Base-by-base conservation (phyloP, 441 rosid species). In the Arabidopsis lyrata region DNA sequence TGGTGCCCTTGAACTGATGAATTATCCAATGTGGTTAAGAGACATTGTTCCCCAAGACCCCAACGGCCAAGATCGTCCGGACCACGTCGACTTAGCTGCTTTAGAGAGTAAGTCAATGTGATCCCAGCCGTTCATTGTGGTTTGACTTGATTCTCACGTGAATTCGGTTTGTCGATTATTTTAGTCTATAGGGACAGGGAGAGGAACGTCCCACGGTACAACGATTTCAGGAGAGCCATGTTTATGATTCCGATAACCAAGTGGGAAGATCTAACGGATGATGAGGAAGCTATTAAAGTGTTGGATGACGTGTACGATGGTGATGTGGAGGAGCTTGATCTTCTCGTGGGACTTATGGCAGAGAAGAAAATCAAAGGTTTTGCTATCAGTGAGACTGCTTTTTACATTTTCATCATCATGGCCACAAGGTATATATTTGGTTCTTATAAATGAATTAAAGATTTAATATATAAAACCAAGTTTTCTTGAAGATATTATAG, bases 341-440 rank as follows among this genome's bases (percentile, higher is more conserved):
- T 86, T 68, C 70, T 76, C 2, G 88, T 89, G 2, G 92, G 95
- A 9, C 87, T 88, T 22, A 77, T 86, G 80, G 91, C 93, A 5
- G 97, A 92, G 83, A 90, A 85, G 77, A 92, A 86, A 39, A 86
- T 87, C 76, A 84, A 80, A 58, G 97, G 92, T 0, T 92, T 92
- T 52, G 91, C 93, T 60, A 92, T 89, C 3, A 88, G 93, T 54
- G 92, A 89, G 60, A 88, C 95, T 1, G 88, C 92, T 6, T 89
- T 91, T 45, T 22, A 80, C 59, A 77, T 86, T 58, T 91, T 91
- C 75, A 63, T 89, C 5, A 2, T 87, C 31, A 86, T 86, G 82
- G 92, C 94, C 38, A 36, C 82, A 31, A 88, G 93, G 93, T 66
- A 45, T 45, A 45, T 45, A n/a, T 45, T 47, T 45, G 49, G 2